Evolutionary conservation across 2,329 filamentous ascomycete genomes (phyloP), one percentile per base, ranked within the genome.

Genomic region (Alternaria triticimaculans): DNA sequence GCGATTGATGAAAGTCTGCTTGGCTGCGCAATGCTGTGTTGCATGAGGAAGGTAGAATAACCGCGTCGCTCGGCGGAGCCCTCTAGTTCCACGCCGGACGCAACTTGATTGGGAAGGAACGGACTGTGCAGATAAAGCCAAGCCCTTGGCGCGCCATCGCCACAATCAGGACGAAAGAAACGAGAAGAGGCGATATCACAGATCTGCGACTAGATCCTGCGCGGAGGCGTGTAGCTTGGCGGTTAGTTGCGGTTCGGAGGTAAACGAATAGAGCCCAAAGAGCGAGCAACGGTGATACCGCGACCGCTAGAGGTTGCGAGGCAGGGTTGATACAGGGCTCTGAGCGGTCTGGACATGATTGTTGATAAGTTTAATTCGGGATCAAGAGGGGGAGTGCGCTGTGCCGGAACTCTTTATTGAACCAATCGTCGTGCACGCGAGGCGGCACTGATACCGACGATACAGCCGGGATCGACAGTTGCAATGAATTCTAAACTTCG

Each of bases 31-130:
- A 65, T 65, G 58, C 58, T 66, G 66, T 62, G 63, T 67, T 69
- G 60, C 60, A 70, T 68, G 58, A 58, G 70, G 70, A 71, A 72
- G 66, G 70, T 41, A 68, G 70, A 67, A 55, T 60, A 63, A 58
- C 61, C 48, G 64, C 63, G 56, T 62, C 58, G 28, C 60, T 60
- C 20, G 68, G 67, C 66, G 63, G 66, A 67, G 21, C 60, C 51
- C 37, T 61, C 57, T 64, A 67, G 64, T 57, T 54, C 61, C 58
- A 18, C 15, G 48, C 61, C 64, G 65, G 66, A 51, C 28, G 54
- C 23, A 14, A 15, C 66, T 64, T 74, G 62, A 76, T 74, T 76
- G 71, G 72, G 70, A 71, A 69, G 65, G 71, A 68, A 69, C 37
- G 14, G 48, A 67, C 61, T 61, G 23, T 20, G 48, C 72, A 72